phyloP scores from a whole-genome alignment of 192 early-diverging fungal species.

The Backusella luteola region DNA sequence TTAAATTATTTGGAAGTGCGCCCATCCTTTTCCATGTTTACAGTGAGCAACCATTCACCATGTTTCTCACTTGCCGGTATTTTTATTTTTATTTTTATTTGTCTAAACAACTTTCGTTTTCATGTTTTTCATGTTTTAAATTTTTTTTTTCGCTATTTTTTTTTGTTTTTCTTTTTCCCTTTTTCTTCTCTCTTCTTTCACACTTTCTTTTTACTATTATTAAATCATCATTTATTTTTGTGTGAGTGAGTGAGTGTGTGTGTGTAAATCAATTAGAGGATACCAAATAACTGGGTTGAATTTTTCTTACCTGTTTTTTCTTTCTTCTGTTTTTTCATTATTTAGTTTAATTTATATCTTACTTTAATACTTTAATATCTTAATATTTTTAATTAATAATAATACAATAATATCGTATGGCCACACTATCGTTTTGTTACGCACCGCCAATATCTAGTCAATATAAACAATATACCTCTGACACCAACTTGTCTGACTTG shows the following conservation, averaged over 20 bases:
- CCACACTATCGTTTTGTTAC: constrained; percentile 29
- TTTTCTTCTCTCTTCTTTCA: not conserved
- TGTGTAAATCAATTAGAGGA: constrained; percentile 1
- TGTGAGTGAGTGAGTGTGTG: not conserved
- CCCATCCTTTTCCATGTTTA: not conserved
- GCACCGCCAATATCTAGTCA: constrained; percentile 30
- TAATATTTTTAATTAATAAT: not conserved
- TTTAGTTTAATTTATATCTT: not conserved
- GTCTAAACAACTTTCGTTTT: not conserved
- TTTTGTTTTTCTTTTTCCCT: not conserved
- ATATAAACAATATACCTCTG: constrained; percentile 18
- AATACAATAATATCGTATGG: not conserved
- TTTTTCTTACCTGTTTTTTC: not conserved
- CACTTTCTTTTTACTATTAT: not conserved
- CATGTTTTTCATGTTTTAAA: not conserved
- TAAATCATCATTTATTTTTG: not conserved
- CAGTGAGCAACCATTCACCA: constrained; percentile 2
- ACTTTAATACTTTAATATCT: not conserved
- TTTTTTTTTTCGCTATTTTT: not conserved
- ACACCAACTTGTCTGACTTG: constrained; percentile 15
- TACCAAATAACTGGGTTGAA: not conserved
- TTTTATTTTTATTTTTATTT: constrained; percentile 6
- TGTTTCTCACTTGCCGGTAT: constrained; percentile 15
- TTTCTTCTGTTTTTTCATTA: not conserved
- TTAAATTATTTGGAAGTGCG: constrained; percentile 1